Conservation (phyloP, 2,329 filamentous ascomycete genomes). For the Ceratocystis cacaofunesta region DNA sequence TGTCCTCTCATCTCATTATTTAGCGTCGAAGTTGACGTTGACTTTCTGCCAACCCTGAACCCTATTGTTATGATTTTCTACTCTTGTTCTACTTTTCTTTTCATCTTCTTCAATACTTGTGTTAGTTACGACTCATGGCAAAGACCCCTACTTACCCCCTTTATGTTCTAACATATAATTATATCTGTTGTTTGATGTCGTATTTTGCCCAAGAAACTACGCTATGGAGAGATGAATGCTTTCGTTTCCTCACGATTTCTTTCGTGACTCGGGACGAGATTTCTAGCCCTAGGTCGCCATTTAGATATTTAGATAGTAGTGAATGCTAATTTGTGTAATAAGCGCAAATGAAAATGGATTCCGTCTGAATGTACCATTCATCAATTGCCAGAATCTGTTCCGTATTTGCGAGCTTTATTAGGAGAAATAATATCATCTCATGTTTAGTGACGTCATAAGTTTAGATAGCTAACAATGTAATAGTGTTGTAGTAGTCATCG, state of each 20-base stretch:
- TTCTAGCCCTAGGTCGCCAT: background rate
- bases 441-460: background rate
- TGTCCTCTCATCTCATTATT: background rate
- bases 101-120: background rate
- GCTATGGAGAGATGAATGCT: no score
- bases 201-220: no score
- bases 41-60: background rate
- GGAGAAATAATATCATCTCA: background rate
- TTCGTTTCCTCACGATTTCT: no score
- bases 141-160: background rate
- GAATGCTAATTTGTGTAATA: background rate
- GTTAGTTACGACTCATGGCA: background rate
- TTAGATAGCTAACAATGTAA: background rate
- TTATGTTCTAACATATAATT: conserved; percentile 4
- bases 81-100: background rate
- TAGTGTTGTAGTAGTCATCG: background rate
- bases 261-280: background rate
- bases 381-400: background rate
- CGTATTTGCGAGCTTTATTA: background rate
- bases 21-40: background rate
- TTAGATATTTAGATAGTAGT: conserved; percentile 6
- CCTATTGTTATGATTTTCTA: background rate
- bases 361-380: background rate
- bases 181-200: background rate
- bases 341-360: background rate